Evolutionary conservation across 176 grass and related monocot genomes (phyloP).

Genomic region (Carex kokanica): DNA sequence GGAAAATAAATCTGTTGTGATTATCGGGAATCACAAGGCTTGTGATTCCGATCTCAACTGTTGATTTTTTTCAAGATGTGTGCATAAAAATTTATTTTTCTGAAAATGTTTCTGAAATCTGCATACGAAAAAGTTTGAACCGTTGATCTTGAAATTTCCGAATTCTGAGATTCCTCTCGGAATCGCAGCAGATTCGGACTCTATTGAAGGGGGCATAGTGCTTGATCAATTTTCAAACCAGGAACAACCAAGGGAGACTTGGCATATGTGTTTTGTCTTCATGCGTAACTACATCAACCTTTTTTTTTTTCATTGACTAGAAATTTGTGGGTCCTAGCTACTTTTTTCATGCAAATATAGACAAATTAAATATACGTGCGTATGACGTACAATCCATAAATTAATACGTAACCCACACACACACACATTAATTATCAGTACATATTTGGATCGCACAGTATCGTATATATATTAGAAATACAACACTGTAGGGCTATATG

Average conservation of each 20-base stretch:
- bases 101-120: too few species aligned
- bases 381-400: not conserved
- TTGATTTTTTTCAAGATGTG: too few species aligned
- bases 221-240: not conserved
- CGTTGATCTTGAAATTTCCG: too few species aligned
- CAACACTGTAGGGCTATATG: not conserved
- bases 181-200: too few species aligned
- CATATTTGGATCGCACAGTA: not conserved
- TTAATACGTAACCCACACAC: not conserved
- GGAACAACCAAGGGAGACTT: not conserved
- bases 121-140: too few species aligned
- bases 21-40: too few species aligned
- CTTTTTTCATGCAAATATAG: constrained; percentile 16
- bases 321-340: not conserved
- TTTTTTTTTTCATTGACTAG: not conserved
- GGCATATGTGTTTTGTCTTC: constrained; percentile 9
- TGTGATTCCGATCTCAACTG: too few species aligned
- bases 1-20: too few species aligned
- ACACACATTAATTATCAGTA: not conserved
- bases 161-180: too few species aligned
- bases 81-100: too few species aligned
- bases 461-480: not conserved
- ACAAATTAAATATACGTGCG: constrained; percentile 1
- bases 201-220: too few species aligned
- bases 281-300: not conserved